Conservation (phyloP, 1,139 yeast genomes). For the Geotrichum cucujoidarum region DNA sequence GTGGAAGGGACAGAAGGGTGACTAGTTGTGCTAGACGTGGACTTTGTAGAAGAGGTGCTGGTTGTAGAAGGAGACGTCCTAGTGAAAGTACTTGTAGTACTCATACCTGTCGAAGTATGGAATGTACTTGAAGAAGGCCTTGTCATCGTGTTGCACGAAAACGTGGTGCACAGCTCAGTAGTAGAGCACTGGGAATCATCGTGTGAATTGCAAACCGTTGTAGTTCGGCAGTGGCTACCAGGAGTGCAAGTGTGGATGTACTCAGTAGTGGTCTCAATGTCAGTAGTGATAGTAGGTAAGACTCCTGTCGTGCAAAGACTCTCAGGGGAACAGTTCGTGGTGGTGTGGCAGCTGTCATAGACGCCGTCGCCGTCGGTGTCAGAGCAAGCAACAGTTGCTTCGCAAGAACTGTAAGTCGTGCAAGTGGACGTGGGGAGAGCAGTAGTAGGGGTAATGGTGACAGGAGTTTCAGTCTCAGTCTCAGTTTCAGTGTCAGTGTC, state of each 20-base stretch:
- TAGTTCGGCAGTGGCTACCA: constrained; percentile 35
- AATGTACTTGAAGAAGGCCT: constrained; percentile 22
- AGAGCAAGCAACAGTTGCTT: constrained; percentile 3
- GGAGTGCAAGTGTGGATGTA: constrained; percentile 5
- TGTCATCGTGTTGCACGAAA: not conserved
- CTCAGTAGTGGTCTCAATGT: not conserved
- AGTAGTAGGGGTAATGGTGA: not conserved
- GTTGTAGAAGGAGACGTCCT: too few relatives aligned
- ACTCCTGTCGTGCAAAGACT: constrained; percentile 36
- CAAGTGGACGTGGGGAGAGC: too few relatives aligned
- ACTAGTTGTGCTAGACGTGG: constrained; percentile 20
- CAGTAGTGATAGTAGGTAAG: not conserved
- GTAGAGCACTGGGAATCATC: constrained; percentile 4
- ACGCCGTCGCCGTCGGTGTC: constrained; percentile 33
- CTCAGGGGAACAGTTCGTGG: constrained; percentile 35
- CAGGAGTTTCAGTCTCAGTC: not conserved
- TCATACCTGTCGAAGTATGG: constrained; percentile 24
- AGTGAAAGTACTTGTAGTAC: constrained; percentile 28
- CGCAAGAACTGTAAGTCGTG: constrained; percentile 2
- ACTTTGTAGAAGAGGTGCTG: too few relatives aligned
- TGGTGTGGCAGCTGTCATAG: constrained; percentile 32
- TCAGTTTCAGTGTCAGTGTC: too few relatives aligned
- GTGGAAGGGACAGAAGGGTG: not conserved
- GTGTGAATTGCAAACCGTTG: constrained; percentile 27
- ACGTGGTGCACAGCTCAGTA: constrained; percentile 11